phyloP scores from a whole-genome alignment of 768 basidiomycete species.

The Lactarius akahatsu region DNA sequence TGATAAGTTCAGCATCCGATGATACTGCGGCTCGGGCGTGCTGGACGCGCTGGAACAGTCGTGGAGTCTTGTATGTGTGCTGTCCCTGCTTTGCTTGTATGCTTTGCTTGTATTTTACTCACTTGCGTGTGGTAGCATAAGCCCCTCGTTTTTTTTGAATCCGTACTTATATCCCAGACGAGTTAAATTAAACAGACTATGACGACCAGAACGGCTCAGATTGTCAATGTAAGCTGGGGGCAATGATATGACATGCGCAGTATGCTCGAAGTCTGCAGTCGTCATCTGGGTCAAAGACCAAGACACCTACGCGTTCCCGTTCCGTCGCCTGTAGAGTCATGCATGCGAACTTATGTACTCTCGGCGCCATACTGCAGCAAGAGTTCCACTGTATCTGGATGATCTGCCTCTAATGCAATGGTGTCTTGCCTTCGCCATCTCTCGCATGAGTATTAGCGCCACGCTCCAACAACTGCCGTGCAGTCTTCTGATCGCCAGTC shows the following conservation, averaged over 20 bases:
- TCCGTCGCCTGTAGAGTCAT: neutral
- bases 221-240: neutral
- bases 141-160: neutral
- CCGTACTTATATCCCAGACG: neutral
- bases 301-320: neutral
- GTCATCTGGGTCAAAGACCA: too few species aligned
- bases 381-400: neutral
- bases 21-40: neutral
- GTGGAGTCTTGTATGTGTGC: neutral
- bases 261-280: too few species aligned
- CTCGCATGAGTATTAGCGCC: neutral
- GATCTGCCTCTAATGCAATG: too few species aligned
- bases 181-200: neutral
- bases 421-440: neutral
- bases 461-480: neutral
- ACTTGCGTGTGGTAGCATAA: neutral
- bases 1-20: slow-evolving; percentile 29
- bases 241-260: too few species aligned
- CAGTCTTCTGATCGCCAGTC: neutral
- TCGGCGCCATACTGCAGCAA: neutral
- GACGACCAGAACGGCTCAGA: neutral
- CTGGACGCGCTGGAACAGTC: slow-evolving; percentile 2
- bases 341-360: neutral
- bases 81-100: slow-evolving; percentile 16
- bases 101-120: slow-evolving; percentile 19